A percentile compares a stretch with the other conserved stretches of the same genome.
phyloP scores from a whole-genome alignment of 768 basidiomycete genomes.

The Phanerodontia chrysosporium region DNA sequence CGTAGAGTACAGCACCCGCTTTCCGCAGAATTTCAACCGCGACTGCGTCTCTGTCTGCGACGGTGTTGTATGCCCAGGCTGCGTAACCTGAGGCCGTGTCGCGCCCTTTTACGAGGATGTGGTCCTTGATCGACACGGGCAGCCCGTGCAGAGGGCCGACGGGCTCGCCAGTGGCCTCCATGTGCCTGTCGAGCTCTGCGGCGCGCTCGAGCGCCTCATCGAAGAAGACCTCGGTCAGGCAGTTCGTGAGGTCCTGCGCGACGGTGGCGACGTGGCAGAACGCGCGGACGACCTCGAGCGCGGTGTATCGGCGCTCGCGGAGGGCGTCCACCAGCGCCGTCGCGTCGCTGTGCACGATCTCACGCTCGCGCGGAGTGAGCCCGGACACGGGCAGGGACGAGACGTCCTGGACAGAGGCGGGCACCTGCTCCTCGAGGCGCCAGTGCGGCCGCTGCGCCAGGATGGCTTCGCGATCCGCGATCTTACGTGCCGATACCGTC shows the following conservation, averaged over 20 bases:
- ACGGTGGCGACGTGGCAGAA: slow-evolving; percentile 34
- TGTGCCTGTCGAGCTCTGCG: slow-evolving; percentile 60
- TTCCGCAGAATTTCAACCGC: slow-evolving; percentile 41
- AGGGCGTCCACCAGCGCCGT: slow-evolving; percentile 28
- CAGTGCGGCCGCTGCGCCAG: slow-evolving; percentile 24
- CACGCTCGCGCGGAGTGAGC: slow-evolving; percentile 27
- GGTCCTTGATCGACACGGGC: slow-evolving; percentile 77
- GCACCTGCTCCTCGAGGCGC: slow-evolving; percentile 20
- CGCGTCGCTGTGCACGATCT: slow-evolving; percentile 32
- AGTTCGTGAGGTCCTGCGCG: slow-evolving; percentile 69
- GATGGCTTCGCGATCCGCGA: slow-evolving; percentile 23
- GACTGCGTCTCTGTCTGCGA: slow-evolving; percentile 38
- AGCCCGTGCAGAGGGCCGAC: slow-evolving; percentile 78
- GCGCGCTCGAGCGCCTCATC: slow-evolving; percentile 60
- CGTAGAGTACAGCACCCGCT: slow-evolving; percentile 80
- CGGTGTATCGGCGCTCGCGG: slow-evolving; percentile 25
- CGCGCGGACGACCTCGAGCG: slow-evolving; percentile 31
- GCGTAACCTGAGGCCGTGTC: slow-evolving; percentile 74
- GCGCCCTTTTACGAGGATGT: slow-evolving; percentile 52
- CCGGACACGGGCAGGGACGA: slow-evolving; percentile 23
- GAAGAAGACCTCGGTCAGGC: slow-evolving; percentile 82
- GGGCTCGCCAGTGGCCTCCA: slow-evolving; percentile 49
- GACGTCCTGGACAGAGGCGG: slow-evolving; percentile 20
- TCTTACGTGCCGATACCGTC: slow-evolving; percentile 20
- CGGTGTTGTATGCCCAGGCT: slow-evolving; percentile 63